phyloP scores from a whole-genome alignment of 2,329 filamentous ascomycete species.

The Dactylellina drechsleri region DNA sequence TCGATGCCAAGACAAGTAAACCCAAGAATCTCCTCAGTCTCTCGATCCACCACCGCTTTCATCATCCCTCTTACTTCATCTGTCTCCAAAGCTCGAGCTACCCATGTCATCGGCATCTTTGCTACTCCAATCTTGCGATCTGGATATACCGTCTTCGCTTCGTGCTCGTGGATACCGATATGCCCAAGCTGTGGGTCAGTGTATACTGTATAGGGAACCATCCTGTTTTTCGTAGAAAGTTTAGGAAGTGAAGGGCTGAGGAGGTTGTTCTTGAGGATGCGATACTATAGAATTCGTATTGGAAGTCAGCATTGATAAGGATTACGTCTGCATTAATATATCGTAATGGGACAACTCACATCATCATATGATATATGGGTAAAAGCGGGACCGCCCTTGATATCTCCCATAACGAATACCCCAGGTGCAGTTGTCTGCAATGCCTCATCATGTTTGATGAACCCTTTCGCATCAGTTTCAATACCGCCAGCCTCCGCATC shows the following conservation, averaged over 20 bases:
- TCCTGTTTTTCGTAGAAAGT: constrained; percentile 59
- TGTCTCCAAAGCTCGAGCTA: constrained; percentile 67
- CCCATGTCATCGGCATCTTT: constrained; percentile 67
- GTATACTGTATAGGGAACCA: constrained; percentile 66
- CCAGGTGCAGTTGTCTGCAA: constrained; percentile 64
- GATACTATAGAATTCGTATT: constrained; percentile 59
- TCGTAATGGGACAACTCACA: constrained; percentile 36
- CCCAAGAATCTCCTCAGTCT: constrained; percentile 66
- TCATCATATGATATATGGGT: constrained; percentile 70
- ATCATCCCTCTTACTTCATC: constrained; percentile 67
- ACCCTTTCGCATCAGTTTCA: constrained; percentile 62
- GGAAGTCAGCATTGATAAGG: not conserved
- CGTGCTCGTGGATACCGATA: constrained; percentile 65
- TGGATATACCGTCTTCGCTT: constrained; percentile 59
- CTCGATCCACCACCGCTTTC: constrained; percentile 66
- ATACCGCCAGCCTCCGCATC: constrained; percentile 63
- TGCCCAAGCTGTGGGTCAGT: constrained; percentile 68
- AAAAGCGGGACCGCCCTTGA: constrained; percentile 67
- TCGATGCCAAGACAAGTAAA: constrained; percentile 67
- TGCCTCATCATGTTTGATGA: constrained; percentile 64
- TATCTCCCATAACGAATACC: constrained; percentile 67
- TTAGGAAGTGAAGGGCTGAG: constrained; percentile 58
- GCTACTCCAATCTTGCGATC: constrained; percentile 63
- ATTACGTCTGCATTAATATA: not conserved
- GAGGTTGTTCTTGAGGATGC: constrained; percentile 66